These are phyloP conservation scores for Mortierella sp. DNA, from an alignment of 371 early-diverging fungal species.

Conservation along the genomic window DNA sequence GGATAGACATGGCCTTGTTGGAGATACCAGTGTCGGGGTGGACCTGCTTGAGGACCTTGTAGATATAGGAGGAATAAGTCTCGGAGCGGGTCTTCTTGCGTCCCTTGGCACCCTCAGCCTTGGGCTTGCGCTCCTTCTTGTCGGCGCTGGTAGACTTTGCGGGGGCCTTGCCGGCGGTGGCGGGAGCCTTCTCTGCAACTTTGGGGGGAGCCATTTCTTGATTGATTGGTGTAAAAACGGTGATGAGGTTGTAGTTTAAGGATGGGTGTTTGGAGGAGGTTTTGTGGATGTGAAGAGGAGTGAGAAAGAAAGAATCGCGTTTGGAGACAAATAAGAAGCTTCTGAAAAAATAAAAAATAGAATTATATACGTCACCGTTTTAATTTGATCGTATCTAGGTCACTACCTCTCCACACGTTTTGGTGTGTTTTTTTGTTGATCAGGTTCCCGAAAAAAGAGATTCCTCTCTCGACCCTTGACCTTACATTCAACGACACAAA, in stretches of 20 bases:
- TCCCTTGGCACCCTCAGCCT: constrained; percentile 67
- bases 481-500: constrained; percentile 14
- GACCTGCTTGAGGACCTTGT: constrained; percentile 97
- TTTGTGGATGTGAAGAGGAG: constrained; percentile 4
- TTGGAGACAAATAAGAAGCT: background rate
- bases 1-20: constrained; percentile 98
- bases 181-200: constrained; percentile 71
- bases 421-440: constrained; percentile 19
- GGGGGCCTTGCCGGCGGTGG: constrained; percentile 70
- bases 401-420: background rate
- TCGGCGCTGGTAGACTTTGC: constrained; percentile 64
- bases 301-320: constrained; percentile 4
- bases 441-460: constrained; percentile 20
- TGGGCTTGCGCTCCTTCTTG: constrained; percentile 60
- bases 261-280: background rate
- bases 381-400: constrained; percentile 1
- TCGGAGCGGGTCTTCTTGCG: constrained; percentile 81
- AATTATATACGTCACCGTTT: background rate
- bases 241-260: background rate
- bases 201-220: constrained; percentile 43
- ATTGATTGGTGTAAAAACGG: background rate
- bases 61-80: constrained; percentile 96
- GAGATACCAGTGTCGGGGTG: constrained; percentile 98
- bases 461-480: constrained; percentile 7
- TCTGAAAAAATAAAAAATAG: no score